Evolutionary conservation across 352 stramenopile species (phyloP), one percentile per base, ranked within the genome.

Genomic region (Phytophthora hybrid): DNA sequence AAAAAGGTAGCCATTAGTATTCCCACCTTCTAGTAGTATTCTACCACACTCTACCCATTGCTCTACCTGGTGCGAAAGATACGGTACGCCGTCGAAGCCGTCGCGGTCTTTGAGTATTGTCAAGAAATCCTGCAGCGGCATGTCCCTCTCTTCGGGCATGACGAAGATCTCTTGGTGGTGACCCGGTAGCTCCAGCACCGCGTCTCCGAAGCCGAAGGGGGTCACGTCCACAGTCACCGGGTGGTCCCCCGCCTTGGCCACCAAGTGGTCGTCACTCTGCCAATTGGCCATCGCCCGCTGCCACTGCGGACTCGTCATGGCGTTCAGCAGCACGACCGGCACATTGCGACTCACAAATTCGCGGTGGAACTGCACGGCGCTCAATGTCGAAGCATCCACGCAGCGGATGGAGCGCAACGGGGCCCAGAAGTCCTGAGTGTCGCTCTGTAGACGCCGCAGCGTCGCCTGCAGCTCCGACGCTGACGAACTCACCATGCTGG

Each of bases 141-240:
- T 94, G 52, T 85, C 72, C 21, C 90, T 83, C 74, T 95, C 90
- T 70, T 95, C 90, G 0, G 88, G 88, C 88, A 94, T 92, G 21
- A 94, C 84, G 34, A 96, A 95, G 19, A 90, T 21, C 47, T 79
- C 66, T 31, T 76, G 57, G 3, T 72, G 47, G 52, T 73, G 53
- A 2, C 34, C 59, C 1, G 71, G 66, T 4, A 92, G 73, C 14
- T 78, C 59, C n/a, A 94, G 71, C 16, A 94, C 84, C 0, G 87
- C 87, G 63, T 95, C 88, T 31, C 88, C 87, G 10, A 84, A 80
- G 7, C 88, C 88, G 47, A 91, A 94, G 0, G 88, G 88, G n/a
- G 90, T 95, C 54, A 95, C 75, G 59, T 95, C 84, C 32, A 96
- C 89, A 0, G 87, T 93, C 31, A 95, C 87, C 0, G 52, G 46